A percentile compares a stretch with the other conserved stretches of the same genome.
phyloP scores from a whole-genome alignment of 192 early-diverging fungal species.

The Glomus cerebriforme region DNA sequence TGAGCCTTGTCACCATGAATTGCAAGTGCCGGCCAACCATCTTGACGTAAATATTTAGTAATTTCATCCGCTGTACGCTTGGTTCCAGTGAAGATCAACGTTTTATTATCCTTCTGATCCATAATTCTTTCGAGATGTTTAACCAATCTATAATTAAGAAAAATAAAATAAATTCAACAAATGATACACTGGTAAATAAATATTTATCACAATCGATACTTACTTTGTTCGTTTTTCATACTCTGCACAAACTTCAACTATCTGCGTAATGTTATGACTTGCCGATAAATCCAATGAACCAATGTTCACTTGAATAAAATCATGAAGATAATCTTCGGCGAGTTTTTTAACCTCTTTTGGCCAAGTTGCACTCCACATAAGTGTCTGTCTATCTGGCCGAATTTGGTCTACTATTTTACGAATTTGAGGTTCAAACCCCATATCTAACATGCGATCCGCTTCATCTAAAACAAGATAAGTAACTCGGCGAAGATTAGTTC shows the following conservation, averaged over 20 bases:
- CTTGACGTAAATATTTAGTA: conserved; percentile 83
- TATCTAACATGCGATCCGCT: conserved; percentile 99
- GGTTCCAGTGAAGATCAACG: conserved; percentile 93
- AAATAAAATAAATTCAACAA: background rate
- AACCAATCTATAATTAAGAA: conserved; percentile 52
- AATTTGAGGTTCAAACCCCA: conserved; percentile 99
- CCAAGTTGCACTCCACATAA: conserved; percentile 99
- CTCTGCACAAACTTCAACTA: conserved; percentile 87
- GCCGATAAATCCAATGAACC: conserved; percentile 93
- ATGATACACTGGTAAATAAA: background rate
- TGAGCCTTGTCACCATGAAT: conserved; percentile 98
- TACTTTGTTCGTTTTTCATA: conserved; percentile 83
- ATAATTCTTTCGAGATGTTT: conserved; percentile 82
- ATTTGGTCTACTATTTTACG: conserved; percentile 97
- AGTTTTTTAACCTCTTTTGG: conserved; percentile 94
- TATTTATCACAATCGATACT: conserved; percentile 7
- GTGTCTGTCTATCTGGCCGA: conserved; percentile 95
- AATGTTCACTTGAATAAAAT: conserved; percentile 96
- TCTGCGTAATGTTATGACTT: conserved; percentile 88
- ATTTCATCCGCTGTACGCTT: conserved; percentile 92
- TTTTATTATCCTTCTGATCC: conserved; percentile 85
- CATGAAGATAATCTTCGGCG: conserved; percentile 86
- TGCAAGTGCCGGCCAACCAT: conserved; percentile 89
- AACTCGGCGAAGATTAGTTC: conserved; percentile 90
- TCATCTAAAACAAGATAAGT: conserved; percentile 98